Conservation (phyloP, 768 basidiomycete species). For the Trametes elegans region DNA sequence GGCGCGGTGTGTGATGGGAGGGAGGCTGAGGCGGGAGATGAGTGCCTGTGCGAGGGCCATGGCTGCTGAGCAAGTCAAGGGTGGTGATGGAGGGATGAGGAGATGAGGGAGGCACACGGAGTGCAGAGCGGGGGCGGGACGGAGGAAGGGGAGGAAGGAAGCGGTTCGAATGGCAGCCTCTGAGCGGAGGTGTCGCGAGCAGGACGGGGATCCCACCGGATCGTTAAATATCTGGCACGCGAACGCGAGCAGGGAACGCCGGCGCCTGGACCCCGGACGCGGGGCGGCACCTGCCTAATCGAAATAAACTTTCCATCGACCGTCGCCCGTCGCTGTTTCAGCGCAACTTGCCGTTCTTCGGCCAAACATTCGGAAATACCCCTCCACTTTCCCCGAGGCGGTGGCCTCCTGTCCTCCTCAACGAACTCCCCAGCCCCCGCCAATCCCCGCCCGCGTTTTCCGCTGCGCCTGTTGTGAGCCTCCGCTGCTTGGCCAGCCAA, state of each 20-base stretch:
- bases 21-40: conserved; percentile 8
- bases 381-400: conserved; percentile 11
- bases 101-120: background rate
- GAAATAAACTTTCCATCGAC: conserved; percentile 21
- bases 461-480: background rate
- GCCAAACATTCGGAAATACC: conserved; percentile 14
- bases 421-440: background rate
- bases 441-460: background rate
- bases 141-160: background rate
- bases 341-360: conserved; percentile 18
- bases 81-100: background rate
- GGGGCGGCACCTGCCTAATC: conserved; percentile 9
- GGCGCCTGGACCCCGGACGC: background rate
- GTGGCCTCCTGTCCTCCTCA: background rate
- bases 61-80: background rate
- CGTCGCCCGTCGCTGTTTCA: conserved; percentile 17
- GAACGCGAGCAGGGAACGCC: conserved; percentile 15
- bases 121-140: background rate
- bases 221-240: conserved; percentile 16
- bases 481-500: background rate
- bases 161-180: conserved; percentile 10
- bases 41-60: conserved; percentile 15
- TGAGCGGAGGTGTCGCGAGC: conserved; percentile 21
- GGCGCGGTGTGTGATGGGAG: conserved; percentile 7
- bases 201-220: conserved; percentile 13